These are phyloP conservation scores for Mangifera indica DNA, from an alignment of 345 rosid species.

Conservation along the genomic window DNA sequence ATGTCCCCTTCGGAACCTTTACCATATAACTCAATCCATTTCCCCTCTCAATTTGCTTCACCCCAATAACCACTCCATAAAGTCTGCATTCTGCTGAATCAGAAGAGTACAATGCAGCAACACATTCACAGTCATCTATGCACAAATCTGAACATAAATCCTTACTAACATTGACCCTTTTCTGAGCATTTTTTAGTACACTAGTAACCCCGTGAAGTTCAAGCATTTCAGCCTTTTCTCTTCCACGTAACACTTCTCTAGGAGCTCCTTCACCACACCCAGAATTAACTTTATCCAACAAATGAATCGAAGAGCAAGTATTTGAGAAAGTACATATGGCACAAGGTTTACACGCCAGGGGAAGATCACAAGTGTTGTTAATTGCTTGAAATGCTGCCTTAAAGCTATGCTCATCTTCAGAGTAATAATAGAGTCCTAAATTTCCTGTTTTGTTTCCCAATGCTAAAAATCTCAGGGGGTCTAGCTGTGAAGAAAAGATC, in stretches of 20 bases:
- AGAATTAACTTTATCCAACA: conserved; percentile 20
- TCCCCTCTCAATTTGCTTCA: conserved; percentile 53
- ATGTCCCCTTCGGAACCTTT: conserved; percentile 64
- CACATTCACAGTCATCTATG: conserved; percentile 63
- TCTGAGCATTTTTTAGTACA: conserved; percentile 45
- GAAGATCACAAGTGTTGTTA: conserved; percentile 74
- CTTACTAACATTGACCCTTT: conserved; percentile 45
- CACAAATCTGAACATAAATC: conserved; percentile 53
- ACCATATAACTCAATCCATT: conserved; percentile 65
- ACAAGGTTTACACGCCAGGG: conserved; percentile 75
- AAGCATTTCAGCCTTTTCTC: conserved; percentile 47
- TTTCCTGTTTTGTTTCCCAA: conserved; percentile 75
- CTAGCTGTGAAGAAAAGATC: conserved; percentile 30
- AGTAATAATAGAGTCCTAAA: conserved; percentile 68
- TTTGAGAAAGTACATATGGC: conserved; percentile 72
- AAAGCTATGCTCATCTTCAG: conserved; percentile 42
- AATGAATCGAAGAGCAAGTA: conserved; percentile 64
- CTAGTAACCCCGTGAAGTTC: conserved; percentile 58
- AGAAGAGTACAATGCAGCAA: conserved; percentile 48
- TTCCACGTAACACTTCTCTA: conserved; percentile 36
- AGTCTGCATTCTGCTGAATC: conserved; percentile 40
- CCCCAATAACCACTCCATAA: conserved; percentile 64
- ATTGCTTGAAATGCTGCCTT: conserved; percentile 69
- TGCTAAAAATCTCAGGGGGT: conserved; percentile 61
- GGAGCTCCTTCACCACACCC: conserved; percentile 36